These are phyloP conservation scores for Aspergillus sp. DNA, from an alignment of 2,329 filamentous ascomycete species.

Conservation along the genomic window DNA sequence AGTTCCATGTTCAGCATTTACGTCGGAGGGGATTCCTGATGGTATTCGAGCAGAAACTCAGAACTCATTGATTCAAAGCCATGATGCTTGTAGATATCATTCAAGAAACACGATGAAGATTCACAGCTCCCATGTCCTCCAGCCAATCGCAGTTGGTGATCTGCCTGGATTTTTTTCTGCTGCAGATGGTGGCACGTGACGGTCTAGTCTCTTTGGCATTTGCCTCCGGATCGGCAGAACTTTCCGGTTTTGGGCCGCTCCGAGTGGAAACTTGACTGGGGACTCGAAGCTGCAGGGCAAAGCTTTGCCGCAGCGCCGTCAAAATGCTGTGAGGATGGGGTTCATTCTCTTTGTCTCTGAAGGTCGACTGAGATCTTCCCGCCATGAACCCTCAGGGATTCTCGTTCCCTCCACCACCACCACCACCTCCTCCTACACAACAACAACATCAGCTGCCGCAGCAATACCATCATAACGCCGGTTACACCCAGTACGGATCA, in stretches of 20 bases:
- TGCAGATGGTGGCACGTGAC: constrained; percentile 22
- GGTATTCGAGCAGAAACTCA: constrained; percentile 1
- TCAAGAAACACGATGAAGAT: constrained; percentile 9
- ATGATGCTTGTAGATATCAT: neutral
- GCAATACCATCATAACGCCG: constrained; percentile 21
- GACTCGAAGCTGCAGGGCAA: constrained; percentile 12
- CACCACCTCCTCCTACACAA: constrained; percentile 45
- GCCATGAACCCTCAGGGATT: constrained; percentile 49
- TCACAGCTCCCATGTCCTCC: constrained; percentile 8
- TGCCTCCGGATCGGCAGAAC: constrained; percentile 31
- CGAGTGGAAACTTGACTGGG: constrained; percentile 2
- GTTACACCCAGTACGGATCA: constrained; percentile 33
- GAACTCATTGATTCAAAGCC: constrained; percentile 1
- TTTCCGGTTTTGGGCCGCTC: constrained; percentile 10
- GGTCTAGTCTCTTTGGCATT: constrained; percentile 3
- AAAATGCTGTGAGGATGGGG: constrained; percentile 34
- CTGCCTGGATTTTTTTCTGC: constrained; percentile 24
- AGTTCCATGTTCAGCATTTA: constrained; percentile 25
- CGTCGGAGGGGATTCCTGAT: constrained; percentile 3
- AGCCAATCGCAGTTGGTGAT: constrained; percentile 28
- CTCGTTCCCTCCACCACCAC: constrained; percentile 52
- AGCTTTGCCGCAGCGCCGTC: constrained; percentile 14
- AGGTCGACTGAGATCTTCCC: constrained; percentile 29
- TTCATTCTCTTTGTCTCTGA: constrained; percentile 29
- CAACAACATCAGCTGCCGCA: constrained; percentile 28